Conservation (phyloP, 257 asterid genomes). For the Solanum phureja region DNA sequence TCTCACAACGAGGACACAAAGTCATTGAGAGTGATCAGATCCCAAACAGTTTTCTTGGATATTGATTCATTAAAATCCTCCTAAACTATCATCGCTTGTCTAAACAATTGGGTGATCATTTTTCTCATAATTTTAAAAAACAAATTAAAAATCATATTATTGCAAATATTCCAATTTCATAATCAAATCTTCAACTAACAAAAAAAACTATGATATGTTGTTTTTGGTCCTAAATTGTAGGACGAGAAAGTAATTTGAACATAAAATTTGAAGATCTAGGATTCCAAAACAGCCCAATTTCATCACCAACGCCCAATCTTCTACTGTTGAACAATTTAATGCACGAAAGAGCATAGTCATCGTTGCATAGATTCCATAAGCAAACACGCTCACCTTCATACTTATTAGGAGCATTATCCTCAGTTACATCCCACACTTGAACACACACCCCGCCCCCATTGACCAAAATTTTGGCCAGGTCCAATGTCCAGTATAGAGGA, state of each 20-base stretch:
- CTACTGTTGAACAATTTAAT: constrained; percentile 9
- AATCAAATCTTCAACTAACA: too few relatives aligned
- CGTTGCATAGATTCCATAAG: constrained; percentile 18
- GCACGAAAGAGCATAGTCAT: constrained; percentile 19
- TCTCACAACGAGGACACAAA: too few relatives aligned
- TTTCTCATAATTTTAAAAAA: too few relatives aligned
- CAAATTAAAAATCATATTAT: too few relatives aligned
- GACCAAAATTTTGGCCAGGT: background rate
- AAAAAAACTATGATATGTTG: too few relatives aligned
- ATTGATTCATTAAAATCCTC: too few relatives aligned
- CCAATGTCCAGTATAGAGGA: too few relatives aligned
- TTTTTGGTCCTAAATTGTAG: background rate
- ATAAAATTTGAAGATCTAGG: background rate
- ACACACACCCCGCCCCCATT: constrained; percentile 18
- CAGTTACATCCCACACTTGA: constrained; percentile 39
- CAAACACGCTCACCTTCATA: background rate
- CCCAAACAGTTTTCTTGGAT: too few relatives aligned
- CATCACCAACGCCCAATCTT: constrained; percentile 20
- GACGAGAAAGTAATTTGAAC: constrained; percentile 13
- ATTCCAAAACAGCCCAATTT: constrained; percentile 44
- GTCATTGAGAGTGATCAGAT: too few relatives aligned
- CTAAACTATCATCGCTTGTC: too few relatives aligned
- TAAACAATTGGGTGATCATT: too few relatives aligned
- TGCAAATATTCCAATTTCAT: too few relatives aligned
- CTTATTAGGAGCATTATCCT: constrained; percentile 11